Base-by-base conservation (phyloP, 352 stramenopile genomes). In the Pythium scleroteichum region DNA sequence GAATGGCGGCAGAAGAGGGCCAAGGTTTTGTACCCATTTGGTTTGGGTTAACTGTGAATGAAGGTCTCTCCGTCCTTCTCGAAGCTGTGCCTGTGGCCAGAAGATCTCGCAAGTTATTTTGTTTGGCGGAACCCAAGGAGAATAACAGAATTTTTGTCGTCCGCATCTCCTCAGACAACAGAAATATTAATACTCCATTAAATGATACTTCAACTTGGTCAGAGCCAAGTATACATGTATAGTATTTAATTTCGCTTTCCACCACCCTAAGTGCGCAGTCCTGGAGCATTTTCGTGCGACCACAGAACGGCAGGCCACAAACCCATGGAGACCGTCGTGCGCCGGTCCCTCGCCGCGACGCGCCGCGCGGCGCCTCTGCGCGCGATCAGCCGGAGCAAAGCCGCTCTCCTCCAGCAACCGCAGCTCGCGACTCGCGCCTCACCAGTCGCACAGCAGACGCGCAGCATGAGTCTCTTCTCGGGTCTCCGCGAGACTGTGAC, bases 401-500 rank as follows among this genome's bases (percentile, higher is more conserved):
- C 20, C 3, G 22, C 54, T 6, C 7, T 33, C 23, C 26, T 41
- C 12, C 48, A 57, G 26, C 32, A 53, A n/a, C 32, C 38, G 60
- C 12, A 44, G 33, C 41, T 33, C 47, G 38, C 24, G 7, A 40
- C 39, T 17, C 14, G 35, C 33, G 22, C 23, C 32, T 10, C 23
- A 4, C 0, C 48, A 44, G 20, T 26, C 53, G 22, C 46, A 27
- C 72, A 70, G 59, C 71, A 82, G 56, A 76, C 66, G 70, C 86
- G 86, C 62, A 74, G 59, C 42, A 84, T 95, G 64, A 73, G 86
- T 62, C 64, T 95, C 40, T 90, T 95, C 60, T 78, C 71, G 48
- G 87, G 68, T 62, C 73, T 95, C 46, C 81, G 80, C 40, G 81
- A 94, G 56, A 76, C 78, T 8, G 76, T 95, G 29, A 80, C 77